Evolutionary conservation across 2,329 filamentous ascomycete genomes (phyloP).

Genomic region (Colletotrichum viniferum): DNA sequence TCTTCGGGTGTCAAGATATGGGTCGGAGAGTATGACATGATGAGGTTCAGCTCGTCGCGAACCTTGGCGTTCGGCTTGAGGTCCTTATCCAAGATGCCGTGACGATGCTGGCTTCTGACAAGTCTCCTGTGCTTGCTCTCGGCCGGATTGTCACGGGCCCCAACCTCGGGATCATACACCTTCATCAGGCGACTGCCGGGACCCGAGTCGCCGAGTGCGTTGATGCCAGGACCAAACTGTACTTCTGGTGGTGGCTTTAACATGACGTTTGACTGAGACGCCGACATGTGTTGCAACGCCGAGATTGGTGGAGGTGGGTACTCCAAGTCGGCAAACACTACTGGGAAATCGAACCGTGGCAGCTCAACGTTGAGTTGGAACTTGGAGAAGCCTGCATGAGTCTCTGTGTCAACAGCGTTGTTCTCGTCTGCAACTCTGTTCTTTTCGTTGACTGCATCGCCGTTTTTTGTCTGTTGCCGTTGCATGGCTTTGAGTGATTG

Average conservation of each 20-base stretch:
- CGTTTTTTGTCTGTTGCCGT: constrained; percentile 46
- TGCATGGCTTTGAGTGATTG: constrained; percentile 65
- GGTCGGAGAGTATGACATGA: constrained; percentile 91
- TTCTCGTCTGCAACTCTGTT: constrained; percentile 26
- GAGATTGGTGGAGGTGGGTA: constrained; percentile 87
- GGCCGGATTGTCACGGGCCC: constrained; percentile 87
- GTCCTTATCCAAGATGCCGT: constrained; percentile 93
- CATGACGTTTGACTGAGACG: constrained; percentile 70
- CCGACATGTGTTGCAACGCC: constrained; percentile 67
- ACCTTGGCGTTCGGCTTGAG: constrained; percentile 96
- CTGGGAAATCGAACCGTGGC: constrained; percentile 91
- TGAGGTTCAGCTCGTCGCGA: constrained; percentile 88
- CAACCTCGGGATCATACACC: constrained; percentile 93
- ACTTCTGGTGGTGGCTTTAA: constrained; percentile 86
- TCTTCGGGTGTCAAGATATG: constrained; percentile 88
- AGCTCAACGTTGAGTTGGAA: constrained; percentile 91
- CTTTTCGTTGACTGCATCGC: constrained; percentile 40
- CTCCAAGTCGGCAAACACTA: constrained; percentile 94
- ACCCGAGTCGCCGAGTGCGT: constrained; percentile 62
- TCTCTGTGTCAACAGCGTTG: constrained; percentile 43
- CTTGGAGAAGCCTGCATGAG: constrained; percentile 54
- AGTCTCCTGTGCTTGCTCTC: constrained; percentile 93
- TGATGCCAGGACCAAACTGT: constrained; percentile 88
- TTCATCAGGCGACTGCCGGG: constrained; percentile 70
- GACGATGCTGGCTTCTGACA: constrained; percentile 86